Percentiles rank a stretch among this genome's conserved stretches.
phyloP scores from a whole-genome alignment of 169 alveolate species.

The Cryptosporidium muris region DNA sequence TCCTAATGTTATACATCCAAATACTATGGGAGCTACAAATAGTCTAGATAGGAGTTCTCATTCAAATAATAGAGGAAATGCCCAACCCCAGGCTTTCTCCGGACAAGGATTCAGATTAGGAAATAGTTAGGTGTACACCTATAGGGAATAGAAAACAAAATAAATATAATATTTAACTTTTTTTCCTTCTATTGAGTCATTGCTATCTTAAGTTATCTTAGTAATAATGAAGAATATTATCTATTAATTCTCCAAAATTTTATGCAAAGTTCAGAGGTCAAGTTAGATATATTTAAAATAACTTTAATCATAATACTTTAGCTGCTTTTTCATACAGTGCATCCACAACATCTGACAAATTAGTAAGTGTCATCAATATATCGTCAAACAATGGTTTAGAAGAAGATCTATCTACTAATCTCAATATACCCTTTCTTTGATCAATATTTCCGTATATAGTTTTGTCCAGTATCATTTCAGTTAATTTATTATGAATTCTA shows the following conservation, averaged over 20 bases:
- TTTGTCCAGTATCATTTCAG: constrained; percentile 93
- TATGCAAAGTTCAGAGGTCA: background rate
- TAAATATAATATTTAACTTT: background rate
- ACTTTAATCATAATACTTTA: background rate
- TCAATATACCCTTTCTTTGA: constrained; percentile 91
- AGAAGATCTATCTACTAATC: constrained; percentile 85
- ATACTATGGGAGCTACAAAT: background rate
- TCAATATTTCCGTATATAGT: constrained; percentile 94
- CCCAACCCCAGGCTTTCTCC: constrained; percentile 76
- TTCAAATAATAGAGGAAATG: constrained; percentile 44
- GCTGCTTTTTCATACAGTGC: constrained; percentile 82
- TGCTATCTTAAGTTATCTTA: background rate
- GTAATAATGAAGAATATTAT: too few species aligned
- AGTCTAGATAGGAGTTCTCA: constrained; percentile 40
- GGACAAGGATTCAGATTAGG: constrained; percentile 85
- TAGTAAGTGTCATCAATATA: constrained; percentile 78
- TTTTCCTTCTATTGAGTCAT: background rate
- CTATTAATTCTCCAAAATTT: background rate
- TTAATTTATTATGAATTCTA: constrained; percentile 84
- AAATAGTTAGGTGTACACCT: constrained; percentile 36
- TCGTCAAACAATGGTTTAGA: constrained; percentile 77
- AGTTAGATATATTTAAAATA: background rate
- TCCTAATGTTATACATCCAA: constrained; percentile 51
- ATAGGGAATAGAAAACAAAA: background rate
- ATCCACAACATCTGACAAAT: constrained; percentile 83